Conservation (phyloP, 768 basidiomycete species). For the Psilocybe subaeruginosa region DNA sequence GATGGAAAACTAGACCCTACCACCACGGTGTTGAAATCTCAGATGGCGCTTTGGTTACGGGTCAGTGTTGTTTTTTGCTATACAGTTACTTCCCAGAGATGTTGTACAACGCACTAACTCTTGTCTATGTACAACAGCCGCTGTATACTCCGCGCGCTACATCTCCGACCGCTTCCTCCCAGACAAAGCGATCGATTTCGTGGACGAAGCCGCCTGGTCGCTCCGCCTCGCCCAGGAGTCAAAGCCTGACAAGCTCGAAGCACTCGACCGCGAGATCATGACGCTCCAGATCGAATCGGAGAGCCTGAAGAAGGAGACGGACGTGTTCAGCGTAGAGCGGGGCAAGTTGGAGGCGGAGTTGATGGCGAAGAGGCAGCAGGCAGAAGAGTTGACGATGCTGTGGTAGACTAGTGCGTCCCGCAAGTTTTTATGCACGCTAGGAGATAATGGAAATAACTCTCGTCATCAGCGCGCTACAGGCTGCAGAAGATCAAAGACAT, state of each 20-base stretch:
- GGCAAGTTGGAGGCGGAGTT: no score
- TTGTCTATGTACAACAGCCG: conserved; percentile 49
- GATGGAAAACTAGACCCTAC: conserved; percentile 89
- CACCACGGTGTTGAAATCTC: conserved; percentile 92
- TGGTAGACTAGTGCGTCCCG: conserved; percentile 71
- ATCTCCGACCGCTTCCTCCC: no score
- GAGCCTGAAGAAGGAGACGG: conserved; percentile 35
- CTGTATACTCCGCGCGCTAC: conserved; percentile 80
- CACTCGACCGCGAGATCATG: conserved; percentile 55
- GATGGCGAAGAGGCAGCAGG: no score
- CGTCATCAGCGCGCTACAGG: conserved; percentile 58
- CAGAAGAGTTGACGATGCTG: conserved; percentile 52
- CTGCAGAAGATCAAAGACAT: conserved; percentile 70
- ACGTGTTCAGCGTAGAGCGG: no score
- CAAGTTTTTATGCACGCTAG: no score
- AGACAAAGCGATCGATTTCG: no score
- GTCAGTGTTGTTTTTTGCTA: conserved; percentile 34
- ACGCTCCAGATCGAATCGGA: no score
- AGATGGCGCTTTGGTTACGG: conserved; percentile 89
- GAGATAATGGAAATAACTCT: neutral
- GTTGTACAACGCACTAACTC: neutral
- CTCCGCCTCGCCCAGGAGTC: conserved; percentile 82
- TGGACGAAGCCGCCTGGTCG: no score
- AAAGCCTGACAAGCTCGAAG: conserved; percentile 85
- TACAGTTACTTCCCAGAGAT: no score